Base-by-base conservation (phyloP, 805 yeast species). In the Torulaspora franciscae region DNA sequence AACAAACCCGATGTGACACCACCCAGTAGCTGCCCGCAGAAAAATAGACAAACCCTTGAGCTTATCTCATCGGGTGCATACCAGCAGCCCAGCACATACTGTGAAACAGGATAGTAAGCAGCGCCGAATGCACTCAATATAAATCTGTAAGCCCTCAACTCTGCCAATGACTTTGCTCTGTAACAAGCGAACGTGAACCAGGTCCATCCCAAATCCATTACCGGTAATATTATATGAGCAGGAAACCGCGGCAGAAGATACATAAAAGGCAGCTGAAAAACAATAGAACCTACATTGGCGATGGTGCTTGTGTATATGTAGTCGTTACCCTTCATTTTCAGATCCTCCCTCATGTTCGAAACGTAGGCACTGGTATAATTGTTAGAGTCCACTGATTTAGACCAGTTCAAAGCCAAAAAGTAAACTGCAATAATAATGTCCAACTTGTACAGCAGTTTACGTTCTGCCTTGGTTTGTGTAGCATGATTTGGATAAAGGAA, bases 71-170 rank as follows among this genome's bases (percentile, higher is more conserved):
- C 70, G 26, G 82, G 75, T 41, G 73, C 72, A 56, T 79, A 78
- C 81, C 80, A 80, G 25, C 77, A 70, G 19, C 85, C 86, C 51
- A 74, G 66, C 37, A 79, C 62, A 52, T 76, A 80, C 52, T 80
- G 83, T 45, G 79, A 70, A 15, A 78, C 79, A 4, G 88, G 84
- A 66, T 77, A 72, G 54, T 71, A 76, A n/a, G 82, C 79, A 3
- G 85, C 79, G 60, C 86, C 93, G 59, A 80, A 79, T 0, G 77
- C 75, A 32, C 85, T 90, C 46, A 83, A 71, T 32, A 84, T 71
- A 55, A 84, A 84, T 41, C 93, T 66, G 34, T 80, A 64, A 1
- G 76, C 87, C 59, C 79, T 75, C 30, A 85, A 65, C 39, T 77
- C 77, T 2, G 68, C 64, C 11, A 76, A 75, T 8, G 67, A 70